Evolutionary conservation across 23 red algal species (phyloP), one percentile per base, ranked within the genome.

Genomic region (Gracilaria domingensis): DNA sequence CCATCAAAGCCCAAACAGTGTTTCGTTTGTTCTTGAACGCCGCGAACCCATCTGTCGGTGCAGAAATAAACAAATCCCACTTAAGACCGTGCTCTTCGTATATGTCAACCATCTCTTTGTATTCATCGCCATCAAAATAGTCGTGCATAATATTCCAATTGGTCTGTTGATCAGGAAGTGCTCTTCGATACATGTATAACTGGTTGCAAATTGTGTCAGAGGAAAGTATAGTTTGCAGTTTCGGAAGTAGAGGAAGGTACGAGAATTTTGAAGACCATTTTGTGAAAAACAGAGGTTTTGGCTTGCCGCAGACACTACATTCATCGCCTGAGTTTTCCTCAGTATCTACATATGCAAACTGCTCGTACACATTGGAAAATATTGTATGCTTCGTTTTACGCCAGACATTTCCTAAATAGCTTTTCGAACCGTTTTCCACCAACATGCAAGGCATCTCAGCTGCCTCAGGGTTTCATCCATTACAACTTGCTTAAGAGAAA

Each of bases 171-270:
- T 59, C 14, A 14, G 23, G 3, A 35, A 16, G 25, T 8, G 16
- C 4, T 39, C 35, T 8, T 39, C 80, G 18, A n/a, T 66, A 66
- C n/a, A 14, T 8, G 33, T 83, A 83, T 9, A 83, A 44, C 3
- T 34, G 25, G 8, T 26, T 65, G 80, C 80, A 83, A 6, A 83
- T 33, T 26, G 14, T 36, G 13, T 9, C 12, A 36, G 13, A 33
- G 8, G 25, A 12, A 18, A 83, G 9, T 18, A 83, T 83, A 1
- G 32, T 8, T 36, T 44, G 6, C 12, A 83, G 12, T 20, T 44
- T 12, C 1, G 80, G 80, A 39, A 83, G 80, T 4, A 83, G 37
- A 14, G 80, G 80, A 59, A 83, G 12, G 30, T 83, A 64, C 28
- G 25, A 64, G 2, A 64, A 59, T 30, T 35, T 37, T n/a, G 4